Evolutionary conservation across 108 stramenopile genomes (phyloP), one percentile per base, ranked within the genome.

Genomic region (Hondaea fermentalgiana): DNA sequence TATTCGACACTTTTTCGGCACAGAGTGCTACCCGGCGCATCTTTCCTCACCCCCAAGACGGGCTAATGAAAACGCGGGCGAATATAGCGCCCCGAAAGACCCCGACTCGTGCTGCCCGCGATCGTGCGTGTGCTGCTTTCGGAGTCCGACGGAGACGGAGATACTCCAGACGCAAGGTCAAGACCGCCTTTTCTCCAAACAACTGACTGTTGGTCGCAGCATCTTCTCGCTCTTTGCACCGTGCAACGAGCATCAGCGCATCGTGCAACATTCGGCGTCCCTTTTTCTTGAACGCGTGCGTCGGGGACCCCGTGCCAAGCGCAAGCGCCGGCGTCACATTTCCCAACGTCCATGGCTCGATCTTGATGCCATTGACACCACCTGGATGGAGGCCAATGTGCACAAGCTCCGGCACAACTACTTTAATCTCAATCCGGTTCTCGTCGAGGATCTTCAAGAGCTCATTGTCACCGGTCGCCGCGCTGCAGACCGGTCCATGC

Each of bases 351-450:
- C 43, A 44, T 92, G 90, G 88, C 55, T 92, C 17, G 91, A 92
- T 88, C 64, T 91, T 16, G 93, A 93, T 89, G 93, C 90, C 35
- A 93, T 93, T 47, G 93, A 93, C 53, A 93, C 92, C 5, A 92
- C 93, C 12, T 90, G 87, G 53, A 89, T 93, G 42, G 93, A 93
- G 53, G 91, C 92, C 23, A 93, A 93, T 60, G 87, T 93, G 6
- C 87, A 90, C 43, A 58, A 87, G 10, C 57, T 92, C 45, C 72
- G 92, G 12, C 93, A 93, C 64, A 64, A 83, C 57, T 91, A 88
- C 44, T 93, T 90, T 59, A 92, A 71, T 59, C 35, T 93, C n/a
- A 93, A 93, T 89, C 59, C 89, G 17, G 91, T 90, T 49, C 57
- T 93, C 5, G 53, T 93, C 0, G 59, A 89, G 55, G 93, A 93